These are phyloP conservation scores for Metschnikowia dekortorum DNA, from an alignment of 805 yeast species.

Conservation along the genomic window DNA sequence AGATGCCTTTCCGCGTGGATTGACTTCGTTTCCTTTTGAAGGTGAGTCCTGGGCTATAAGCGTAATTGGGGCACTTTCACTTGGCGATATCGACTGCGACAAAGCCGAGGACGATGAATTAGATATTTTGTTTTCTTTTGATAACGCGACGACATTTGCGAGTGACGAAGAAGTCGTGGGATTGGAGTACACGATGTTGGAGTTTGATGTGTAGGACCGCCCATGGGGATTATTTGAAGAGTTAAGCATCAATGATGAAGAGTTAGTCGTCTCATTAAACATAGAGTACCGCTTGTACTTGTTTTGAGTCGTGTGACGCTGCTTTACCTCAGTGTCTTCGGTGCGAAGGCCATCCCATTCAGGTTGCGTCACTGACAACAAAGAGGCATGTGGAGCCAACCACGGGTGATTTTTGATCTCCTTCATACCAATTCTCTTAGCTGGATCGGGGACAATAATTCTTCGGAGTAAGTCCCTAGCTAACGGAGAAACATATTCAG, in stretches of 20 bases:
- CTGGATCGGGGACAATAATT: constrained; percentile 82
- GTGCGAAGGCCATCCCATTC: constrained; percentile 76
- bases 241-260: constrained; percentile 34
- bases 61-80: background rate
- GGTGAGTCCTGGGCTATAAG: constrained; percentile 4
- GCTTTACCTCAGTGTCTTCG: constrained; percentile 22
- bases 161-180: constrained; percentile 63
- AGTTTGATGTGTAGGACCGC: constrained; percentile 34
- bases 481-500: constrained; percentile 85
- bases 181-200: constrained; percentile 40
- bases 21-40: constrained; percentile 4
- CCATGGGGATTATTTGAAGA: constrained; percentile 22
- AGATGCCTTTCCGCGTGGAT: constrained; percentile 27
- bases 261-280: constrained; percentile 37
- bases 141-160: constrained; percentile 49
- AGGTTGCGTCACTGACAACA: constrained; percentile 75
- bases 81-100: background rate
- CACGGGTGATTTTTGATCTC: constrained; percentile 81
- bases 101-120: constrained; percentile 22
- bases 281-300: constrained; percentile 43
- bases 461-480: constrained; percentile 87
- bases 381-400: constrained; percentile 79
- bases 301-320: constrained; percentile 13
- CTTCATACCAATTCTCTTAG: constrained; percentile 60
- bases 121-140: constrained; percentile 18